Evolutionary conservation across 257 asterid species (phyloP), one percentile per base, ranked within the genome.

Genomic region (Apocynum venetum): DNA sequence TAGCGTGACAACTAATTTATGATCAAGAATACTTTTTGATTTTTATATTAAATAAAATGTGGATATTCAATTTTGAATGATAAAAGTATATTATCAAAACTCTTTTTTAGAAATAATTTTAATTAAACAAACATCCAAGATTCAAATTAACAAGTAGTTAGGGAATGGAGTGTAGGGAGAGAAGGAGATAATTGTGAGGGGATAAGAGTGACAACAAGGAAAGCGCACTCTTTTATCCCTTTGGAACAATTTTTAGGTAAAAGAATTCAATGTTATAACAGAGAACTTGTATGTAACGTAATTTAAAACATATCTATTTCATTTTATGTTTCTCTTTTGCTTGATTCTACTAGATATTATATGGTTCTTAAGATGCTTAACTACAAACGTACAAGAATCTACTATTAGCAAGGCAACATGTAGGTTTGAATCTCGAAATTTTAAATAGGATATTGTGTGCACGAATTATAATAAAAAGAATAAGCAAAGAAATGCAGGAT

Each of bases 351-450:
- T 3, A 15, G 12, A 17, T 35, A 20, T 65, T 66, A 59, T 25
- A 74, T 40, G n/a, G 46, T 75, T 67, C 46, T n/a, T 4, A 44
- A 69, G 68, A 68, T 77, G 67, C 76, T 68, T 74, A 60, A 59
- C 41, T 35, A 71, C 20, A 47, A 47, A 11, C 43, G 59, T 46
- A 61, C 20, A 57, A 80, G 79, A 67, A 78, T 59, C 41, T 55
- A 31, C 61, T 73, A 31, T 40, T 13, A 40, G 61, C 70, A 77
- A 81, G 57, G 47, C 53, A 25, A 53, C 81, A 57, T 57, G 60
- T 48, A 60, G 36, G 61, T 46, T 78, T 49, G 61, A 41, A 74
- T n/a, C 38, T 52, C 25, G 20, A 31, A 15, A 35, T 25, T 31
- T 46, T 25, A 56, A 68, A 55, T 40, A 6, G 44, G 65, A 52